A percentile compares a stretch with the other conserved stretches of the same genome.
phyloP scores from a whole-genome alignment of 176 grass and related monocot species.

The Aegilops speltoides region DNA sequence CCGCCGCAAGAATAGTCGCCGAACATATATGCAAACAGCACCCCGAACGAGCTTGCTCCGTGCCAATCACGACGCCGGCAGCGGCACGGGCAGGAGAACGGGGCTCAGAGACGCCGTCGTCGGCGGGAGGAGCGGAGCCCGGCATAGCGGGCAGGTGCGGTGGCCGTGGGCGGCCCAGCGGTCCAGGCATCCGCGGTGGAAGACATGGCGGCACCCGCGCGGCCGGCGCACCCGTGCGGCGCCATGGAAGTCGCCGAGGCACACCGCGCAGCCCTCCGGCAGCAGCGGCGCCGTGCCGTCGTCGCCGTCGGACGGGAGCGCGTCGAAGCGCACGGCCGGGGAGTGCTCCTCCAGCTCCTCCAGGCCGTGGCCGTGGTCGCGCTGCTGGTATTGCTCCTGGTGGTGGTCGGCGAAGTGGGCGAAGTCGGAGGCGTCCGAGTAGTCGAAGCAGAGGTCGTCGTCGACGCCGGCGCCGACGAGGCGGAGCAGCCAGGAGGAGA shows the following conservation, averaged over 20 bases:
- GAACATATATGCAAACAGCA: neutral
- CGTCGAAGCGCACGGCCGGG: slow-evolving; percentile 62
- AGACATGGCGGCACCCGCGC: slow-evolving; percentile 68
- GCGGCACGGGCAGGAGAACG: slow-evolving; percentile 7
- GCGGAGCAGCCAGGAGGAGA: slow-evolving; percentile 52
- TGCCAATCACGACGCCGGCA: slow-evolving; percentile 8
- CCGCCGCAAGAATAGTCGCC: neutral
- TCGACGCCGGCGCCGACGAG: slow-evolving; percentile 43
- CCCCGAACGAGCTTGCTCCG: neutral
- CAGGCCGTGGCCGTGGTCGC: neutral
- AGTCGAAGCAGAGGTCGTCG: neutral
- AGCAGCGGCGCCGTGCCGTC: neutral
- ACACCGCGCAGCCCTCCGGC: slow-evolving; percentile 57
- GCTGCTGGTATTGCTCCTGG: no score
- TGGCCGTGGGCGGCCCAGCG: slow-evolving; percentile 69
- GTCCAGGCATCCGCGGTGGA: slow-evolving; percentile 82
- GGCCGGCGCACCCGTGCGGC: slow-evolving; percentile 67
- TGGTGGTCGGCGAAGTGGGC: neutral
- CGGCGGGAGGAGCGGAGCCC: slow-evolving; percentile 48
- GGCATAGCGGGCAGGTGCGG: slow-evolving; percentile 84
- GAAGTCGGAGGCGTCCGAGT: neutral
- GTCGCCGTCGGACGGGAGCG: slow-evolving; percentile 8
- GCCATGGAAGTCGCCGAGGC: slow-evolving; percentile 72
- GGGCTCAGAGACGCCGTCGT: neutral
- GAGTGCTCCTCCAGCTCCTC: slow-evolving; percentile 48